A percentile compares a stretch with the other conserved stretches of the same genome.
Evolutionary conservation across 2,329 filamentous ascomycete genomes (phyloP).

Genomic region (Laburnicola sp.): DNA sequence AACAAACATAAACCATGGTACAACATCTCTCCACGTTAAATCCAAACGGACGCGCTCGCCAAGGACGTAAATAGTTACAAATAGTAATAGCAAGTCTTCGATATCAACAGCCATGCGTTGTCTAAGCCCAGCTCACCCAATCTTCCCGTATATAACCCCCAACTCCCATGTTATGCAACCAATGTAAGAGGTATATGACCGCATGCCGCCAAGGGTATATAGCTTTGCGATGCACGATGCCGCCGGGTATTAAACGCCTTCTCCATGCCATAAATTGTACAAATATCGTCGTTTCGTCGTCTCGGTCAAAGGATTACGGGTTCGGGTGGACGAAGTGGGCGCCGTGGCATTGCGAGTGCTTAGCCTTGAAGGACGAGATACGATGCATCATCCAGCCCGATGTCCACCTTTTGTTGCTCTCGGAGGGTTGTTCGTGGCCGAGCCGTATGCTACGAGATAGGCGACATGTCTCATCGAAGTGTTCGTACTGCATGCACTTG

Average conservation of each 20-base stretch:
- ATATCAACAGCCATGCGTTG: background rate
- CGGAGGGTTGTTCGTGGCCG: conserved; percentile 28
- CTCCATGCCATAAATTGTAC: conserved; percentile 30
- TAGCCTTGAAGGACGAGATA: conserved; percentile 35
- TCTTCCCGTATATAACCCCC: background rate
- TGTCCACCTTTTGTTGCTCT: conserved; percentile 26
- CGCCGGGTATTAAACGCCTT: conserved; percentile 41
- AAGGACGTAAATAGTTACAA: background rate
- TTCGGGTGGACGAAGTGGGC: conserved; percentile 42
- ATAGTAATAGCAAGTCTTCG: background rate
- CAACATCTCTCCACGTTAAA: too few species aligned
- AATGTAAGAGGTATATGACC: background rate
- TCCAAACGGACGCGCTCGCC: too few species aligned
- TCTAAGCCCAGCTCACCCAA: background rate
- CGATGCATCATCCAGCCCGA: conserved; percentile 40
- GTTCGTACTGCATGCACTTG: conserved; percentile 40
- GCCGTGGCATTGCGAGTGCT: conserved; percentile 33
- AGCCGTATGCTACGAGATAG: conserved; percentile 34
- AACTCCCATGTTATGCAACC: conserved; percentile 9
- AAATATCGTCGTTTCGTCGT: conserved; percentile 22
- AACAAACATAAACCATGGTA: too few species aligned
- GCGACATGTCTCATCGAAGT: conserved; percentile 34
- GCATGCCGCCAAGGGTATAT: conserved; percentile 13
- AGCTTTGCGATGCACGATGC: conserved; percentile 17
- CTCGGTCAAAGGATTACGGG: conserved; percentile 26